These are phyloP conservation scores for Globisporangium polare DNA, from an alignment of 352 stramenopile species.

Conservation along the genomic window DNA sequence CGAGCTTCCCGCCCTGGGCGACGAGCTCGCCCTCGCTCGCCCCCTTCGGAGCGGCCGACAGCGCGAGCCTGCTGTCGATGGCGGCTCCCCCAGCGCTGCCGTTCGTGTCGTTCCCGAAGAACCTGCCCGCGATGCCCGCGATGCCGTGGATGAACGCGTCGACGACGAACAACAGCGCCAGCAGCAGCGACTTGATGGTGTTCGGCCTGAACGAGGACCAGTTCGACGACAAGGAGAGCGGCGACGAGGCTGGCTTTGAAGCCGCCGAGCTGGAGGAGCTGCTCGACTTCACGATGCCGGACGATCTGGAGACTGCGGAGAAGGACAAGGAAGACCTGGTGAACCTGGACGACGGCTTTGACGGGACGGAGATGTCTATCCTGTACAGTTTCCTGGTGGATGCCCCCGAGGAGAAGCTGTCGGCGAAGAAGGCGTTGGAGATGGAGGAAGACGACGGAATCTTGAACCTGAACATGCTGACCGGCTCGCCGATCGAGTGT, in stretches of 20 bases:
- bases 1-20: conserved; percentile 28
- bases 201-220: conserved; percentile 35
- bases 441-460: conserved; percentile 61
- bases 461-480: conserved; percentile 73
- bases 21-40: conserved; percentile 21
- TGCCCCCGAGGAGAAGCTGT: conserved; percentile 55
- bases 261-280: conserved; percentile 68
- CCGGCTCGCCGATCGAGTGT: conserved; percentile 57
- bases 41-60: conserved; percentile 28
- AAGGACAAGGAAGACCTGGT: conserved; percentile 77
- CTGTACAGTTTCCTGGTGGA: conserved; percentile 85
- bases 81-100: conserved; percentile 49
- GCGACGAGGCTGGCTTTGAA: conserved; percentile 41
- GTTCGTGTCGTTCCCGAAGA: conserved; percentile 67
- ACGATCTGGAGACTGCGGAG: conserved; percentile 40
- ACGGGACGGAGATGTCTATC: conserved; percentile 85
- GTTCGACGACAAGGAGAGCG: conserved; percentile 21
- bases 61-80: conserved; percentile 64
- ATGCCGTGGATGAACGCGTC: conserved; percentile 19
- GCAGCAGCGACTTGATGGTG: conserved; percentile 31
- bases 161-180: conserved; percentile 11
- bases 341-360: conserved; percentile 79
- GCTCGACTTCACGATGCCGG: conserved; percentile 70
- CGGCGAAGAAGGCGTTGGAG: conserved; percentile 32
- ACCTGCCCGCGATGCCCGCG: conserved; percentile 57